Evolutionary conservation across 805 yeast genomes (phyloP), one percentile per base, ranked within the genome.

Genomic region (Saccharomyces kudriavzevii): DNA sequence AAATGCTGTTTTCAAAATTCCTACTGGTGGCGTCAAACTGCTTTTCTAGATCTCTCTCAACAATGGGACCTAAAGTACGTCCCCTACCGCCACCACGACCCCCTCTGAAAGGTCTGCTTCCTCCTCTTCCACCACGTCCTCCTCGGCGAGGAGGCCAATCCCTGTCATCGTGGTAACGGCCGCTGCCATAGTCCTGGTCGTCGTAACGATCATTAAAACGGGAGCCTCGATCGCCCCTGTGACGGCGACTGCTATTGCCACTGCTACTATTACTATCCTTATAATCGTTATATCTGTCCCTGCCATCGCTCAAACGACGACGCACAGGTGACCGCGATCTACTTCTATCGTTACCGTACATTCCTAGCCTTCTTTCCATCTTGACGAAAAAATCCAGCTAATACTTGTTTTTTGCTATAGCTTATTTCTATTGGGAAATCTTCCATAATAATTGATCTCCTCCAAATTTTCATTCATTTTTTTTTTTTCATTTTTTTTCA

Each of bases 1-100:
- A 85, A 48, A 85, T 74, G 51, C 88, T 82, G 66, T 84, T 83
- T 52, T 76, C 78, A 64, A 83, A 83, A 68, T 83, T 80, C 70
- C 89, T 77, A 51, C 73, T 74, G 40, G 71, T 75, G 31, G 70
- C 68, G 56, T 71, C 70, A 50, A 64, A 70, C 11, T 69, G 58
- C 51, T 56, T 56, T 45, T 60, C 58, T 20, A 56, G 47, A 22
- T 57, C 59, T 45, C 58, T 56, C 22, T 59, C 54, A 30, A 59
- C 35, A 17, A 51, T 56, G 24, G 61, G 58, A 6, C 62, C 61
- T 45, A 52, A 55, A 52, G 56, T 43, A 5, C 48, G 63, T 29
- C 60, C 62, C 54, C 55, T 61, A 13, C 52, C 48, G 30, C 67
- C 61, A 28, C 56, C 56, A 25, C 70, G 69, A 48, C 68, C 58